Evolutionary conservation across 768 basidiomycete genomes (phyloP).

Genomic region (Agaricus blazei): DNA sequence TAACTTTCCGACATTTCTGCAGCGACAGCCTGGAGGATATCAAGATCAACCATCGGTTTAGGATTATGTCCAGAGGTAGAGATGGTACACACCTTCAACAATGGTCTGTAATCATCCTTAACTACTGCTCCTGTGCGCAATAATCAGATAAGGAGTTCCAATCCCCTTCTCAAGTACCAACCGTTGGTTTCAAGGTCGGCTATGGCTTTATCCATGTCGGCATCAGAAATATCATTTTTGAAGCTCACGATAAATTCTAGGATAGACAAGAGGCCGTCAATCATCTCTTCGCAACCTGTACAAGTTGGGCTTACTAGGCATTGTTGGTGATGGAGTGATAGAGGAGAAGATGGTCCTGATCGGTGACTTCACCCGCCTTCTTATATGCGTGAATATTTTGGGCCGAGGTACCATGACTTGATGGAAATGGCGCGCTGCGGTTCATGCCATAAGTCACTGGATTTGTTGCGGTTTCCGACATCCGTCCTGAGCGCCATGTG

Average conservation of each 20-base stretch:
- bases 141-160: neutral
- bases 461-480: too few relatives aligned
- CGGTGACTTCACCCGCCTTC: neutral
- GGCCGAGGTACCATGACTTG: too few relatives aligned
- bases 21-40: neutral
- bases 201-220: neutral
- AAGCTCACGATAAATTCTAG: conserved; percentile 2
- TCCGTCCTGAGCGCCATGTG: too few relatives aligned
- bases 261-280: neutral
- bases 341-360: neutral
- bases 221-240: neutral
- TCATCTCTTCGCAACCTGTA: neutral
- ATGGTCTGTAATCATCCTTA: neutral
- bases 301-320: neutral
- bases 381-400: neutral
- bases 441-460: too few relatives aligned
- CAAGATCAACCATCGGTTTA: neutral
- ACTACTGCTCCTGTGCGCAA: neutral
- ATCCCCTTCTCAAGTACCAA: neutral
- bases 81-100: neutral
- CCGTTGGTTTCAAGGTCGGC: neutral
- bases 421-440: too few relatives aligned
- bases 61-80: neutral
- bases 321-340: neutral
- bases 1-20: neutral